A percentile compares a stretch with the other conserved stretches of the same genome.
These are phyloP conservation scores for Pseudoneurospora amorphoporcata DNA, from an alignment of 495 filamentous ascomycete species.

Conservation along the genomic window DNA sequence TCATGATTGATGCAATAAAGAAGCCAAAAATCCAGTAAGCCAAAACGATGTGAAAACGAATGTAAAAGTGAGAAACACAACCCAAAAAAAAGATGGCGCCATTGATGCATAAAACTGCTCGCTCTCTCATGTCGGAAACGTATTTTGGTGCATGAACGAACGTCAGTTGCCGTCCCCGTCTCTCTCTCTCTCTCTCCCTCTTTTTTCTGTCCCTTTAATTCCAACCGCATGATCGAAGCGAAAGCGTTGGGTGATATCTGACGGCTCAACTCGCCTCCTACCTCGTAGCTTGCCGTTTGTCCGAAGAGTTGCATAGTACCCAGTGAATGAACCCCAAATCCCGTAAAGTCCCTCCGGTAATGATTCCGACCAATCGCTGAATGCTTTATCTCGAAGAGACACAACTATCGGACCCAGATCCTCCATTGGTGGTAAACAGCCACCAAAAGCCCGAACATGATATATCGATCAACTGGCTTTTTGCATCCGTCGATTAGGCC, in stretches of 20 bases:
- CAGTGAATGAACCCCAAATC: neutral
- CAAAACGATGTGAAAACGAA: neutral
- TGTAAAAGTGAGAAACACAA: slow-evolving; percentile 11
- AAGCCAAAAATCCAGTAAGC: neutral
- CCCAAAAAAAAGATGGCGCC: slow-evolving; percentile 17
- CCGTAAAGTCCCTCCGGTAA: neutral
- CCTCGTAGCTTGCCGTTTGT: neutral
- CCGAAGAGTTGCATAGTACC: neutral
- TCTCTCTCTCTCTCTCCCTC: slow-evolving; percentile 3
- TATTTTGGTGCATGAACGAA: neutral
- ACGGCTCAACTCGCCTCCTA: slow-evolving; percentile 29
- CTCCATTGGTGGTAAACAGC: neutral
- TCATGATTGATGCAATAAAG: neutral
- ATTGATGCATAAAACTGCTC: slow-evolving; percentile 13
- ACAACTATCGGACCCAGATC: neutral
- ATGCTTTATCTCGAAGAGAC: neutral
- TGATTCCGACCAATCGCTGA: neutral
- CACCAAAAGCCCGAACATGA: neutral
- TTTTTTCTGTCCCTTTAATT: slow-evolving; percentile 11
- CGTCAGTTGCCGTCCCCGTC: slow-evolving; percentile 2
- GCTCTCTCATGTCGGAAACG: slow-evolving; percentile 9
- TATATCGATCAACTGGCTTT: neutral
- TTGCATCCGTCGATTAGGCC: neutral
- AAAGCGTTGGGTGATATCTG: slow-evolving; percentile 61
- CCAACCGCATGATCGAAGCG: slow-evolving; percentile 28